Conservation (phyloP, 371 early-diverging fungal genomes). For the Zopfochytrium polystomum region DNA sequence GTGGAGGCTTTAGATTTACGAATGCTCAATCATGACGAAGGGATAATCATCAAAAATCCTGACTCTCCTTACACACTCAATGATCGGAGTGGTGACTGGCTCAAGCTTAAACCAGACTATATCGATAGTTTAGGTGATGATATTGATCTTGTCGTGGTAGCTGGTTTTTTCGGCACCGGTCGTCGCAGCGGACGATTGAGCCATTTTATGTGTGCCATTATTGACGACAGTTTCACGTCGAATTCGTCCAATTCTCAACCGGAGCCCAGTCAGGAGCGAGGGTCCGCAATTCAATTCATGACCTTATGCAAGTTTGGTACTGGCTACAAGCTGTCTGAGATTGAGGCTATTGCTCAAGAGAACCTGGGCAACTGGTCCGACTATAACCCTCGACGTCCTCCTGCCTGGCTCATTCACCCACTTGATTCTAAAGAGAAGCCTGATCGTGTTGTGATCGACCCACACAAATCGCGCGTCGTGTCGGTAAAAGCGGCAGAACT, state of each 20-base stretch:
- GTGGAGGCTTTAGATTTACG: slow-evolving; percentile 56
- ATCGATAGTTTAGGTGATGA: slow-evolving; percentile 64
- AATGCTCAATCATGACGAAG: slow-evolving; percentile 50
- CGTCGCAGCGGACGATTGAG: slow-evolving; percentile 58
- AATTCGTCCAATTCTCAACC: slow-evolving; percentile 26
- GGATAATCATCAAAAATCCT: slow-evolving; percentile 68
- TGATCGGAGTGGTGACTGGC: slow-evolving; percentile 60
- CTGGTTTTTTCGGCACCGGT: slow-evolving; percentile 61
- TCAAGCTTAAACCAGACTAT: slow-evolving; percentile 69
- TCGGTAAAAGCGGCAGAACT: slow-evolving; percentile 70
- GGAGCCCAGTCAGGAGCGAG: too few species aligned
- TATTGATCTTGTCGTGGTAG: slow-evolving; percentile 70
- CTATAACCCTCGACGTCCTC: slow-evolving; percentile 49
- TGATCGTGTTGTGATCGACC: slow-evolving; percentile 61
- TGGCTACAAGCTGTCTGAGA: slow-evolving; percentile 60
- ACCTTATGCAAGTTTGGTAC: slow-evolving; percentile 69
- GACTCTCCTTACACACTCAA: slow-evolving; percentile 55
- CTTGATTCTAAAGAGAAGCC: slow-evolving; percentile 58
- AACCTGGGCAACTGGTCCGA: slow-evolving; percentile 36
- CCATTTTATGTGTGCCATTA: slow-evolving; percentile 66
- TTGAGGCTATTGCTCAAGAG: slow-evolving; percentile 43
- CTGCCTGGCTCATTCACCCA: slow-evolving; percentile 59
- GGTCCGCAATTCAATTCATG: slow-evolving; percentile 36
- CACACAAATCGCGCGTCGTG: slow-evolving; percentile 55
- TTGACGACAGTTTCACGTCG: slow-evolving; percentile 47